phyloP scores from a whole-genome alignment of 164 flowering plant species.

The Tetracentron sinense region DNA sequence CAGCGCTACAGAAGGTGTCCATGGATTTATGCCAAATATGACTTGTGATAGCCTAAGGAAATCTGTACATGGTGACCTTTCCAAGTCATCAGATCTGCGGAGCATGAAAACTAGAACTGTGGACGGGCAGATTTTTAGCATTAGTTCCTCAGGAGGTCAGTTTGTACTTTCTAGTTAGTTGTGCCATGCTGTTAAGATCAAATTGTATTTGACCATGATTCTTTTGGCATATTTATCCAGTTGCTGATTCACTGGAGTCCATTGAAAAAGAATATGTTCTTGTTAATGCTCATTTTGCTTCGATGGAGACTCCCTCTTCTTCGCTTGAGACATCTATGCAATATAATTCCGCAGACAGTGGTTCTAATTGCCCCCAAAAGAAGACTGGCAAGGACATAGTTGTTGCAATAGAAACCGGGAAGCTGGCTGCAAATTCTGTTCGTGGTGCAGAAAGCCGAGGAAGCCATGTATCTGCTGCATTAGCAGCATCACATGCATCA shows the following conservation, averaged over 20 bases:
- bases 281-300: slow-evolving; percentile 40
- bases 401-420: slow-evolving; percentile 15
- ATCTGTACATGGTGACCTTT: slow-evolving; percentile 11
- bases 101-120: slow-evolving; percentile 2
- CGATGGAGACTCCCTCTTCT: slow-evolving; percentile 34
- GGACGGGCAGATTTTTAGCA: slow-evolving; percentile 1
- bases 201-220: background rate
- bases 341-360: slow-evolving; percentile 15
- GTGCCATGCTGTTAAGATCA: background rate
- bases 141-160: slow-evolving; percentile 18
- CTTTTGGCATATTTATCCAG: slow-evolving; percentile 23
- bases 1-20: slow-evolving; percentile 1
- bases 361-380: slow-evolving; percentile 16
- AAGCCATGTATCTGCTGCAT: slow-evolving; percentile 15
- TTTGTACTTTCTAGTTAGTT: background rate
- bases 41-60: slow-evolving; percentile 15
- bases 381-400: slow-evolving; percentile 19
- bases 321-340: slow-evolving; percentile 35
- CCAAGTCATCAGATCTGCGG: slow-evolving; percentile 14
- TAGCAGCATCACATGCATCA: slow-evolving; percentile 20
- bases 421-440: slow-evolving; percentile 14
- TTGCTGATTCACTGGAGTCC: slow-evolving; percentile 43
- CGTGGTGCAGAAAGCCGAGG: slow-evolving; percentile 17
- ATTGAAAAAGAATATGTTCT: slow-evolving; percentile 60
- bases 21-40: slow-evolving; percentile 2